Conservation (phyloP, 2,329 filamentous ascomycete genomes). For the Ceratocystis destructans region DNA sequence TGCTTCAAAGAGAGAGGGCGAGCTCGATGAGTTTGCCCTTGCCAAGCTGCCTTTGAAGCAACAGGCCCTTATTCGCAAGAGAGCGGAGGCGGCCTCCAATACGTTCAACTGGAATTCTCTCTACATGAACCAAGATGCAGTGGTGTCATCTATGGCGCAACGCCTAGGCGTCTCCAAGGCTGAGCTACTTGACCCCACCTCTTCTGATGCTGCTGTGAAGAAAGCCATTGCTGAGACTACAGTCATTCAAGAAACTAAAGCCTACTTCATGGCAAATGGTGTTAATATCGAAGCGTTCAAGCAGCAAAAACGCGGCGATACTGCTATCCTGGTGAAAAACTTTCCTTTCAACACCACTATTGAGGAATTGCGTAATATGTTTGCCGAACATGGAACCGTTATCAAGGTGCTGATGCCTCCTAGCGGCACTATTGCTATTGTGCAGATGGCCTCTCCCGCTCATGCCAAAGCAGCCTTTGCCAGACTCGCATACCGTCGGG, state of each 20-base stretch:
- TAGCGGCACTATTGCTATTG: conserved; percentile 81
- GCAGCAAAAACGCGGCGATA: conserved; percentile 68
- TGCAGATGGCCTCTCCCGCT: conserved; percentile 67
- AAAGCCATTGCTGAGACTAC: conserved; percentile 95
- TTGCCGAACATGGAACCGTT: conserved; percentile 75
- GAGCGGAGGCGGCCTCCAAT: conserved; percentile 60
- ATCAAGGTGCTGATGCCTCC: conserved; percentile 81
- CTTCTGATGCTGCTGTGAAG: conserved; percentile 84
- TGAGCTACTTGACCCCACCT: conserved; percentile 88
- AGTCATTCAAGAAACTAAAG: conserved; percentile 89
- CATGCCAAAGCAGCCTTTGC: conserved; percentile 75
- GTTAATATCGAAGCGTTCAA: conserved; percentile 90
- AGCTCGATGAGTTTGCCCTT: conserved; percentile 75
- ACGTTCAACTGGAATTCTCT: conserved; percentile 98
- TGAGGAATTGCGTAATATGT: conserved; percentile 65
- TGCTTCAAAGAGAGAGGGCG: conserved; percentile 64
- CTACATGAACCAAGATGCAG: conserved; percentile 95
- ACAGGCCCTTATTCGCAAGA: conserved; percentile 79
- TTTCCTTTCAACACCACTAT: conserved; percentile 71
- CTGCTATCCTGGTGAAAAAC: conserved; percentile 84
- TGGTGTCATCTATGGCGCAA: conserved; percentile 77
- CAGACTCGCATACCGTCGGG: conserved; percentile 72
- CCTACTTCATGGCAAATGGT: conserved; percentile 75
- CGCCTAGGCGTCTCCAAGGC: conserved; percentile 82
- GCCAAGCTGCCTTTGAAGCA: conserved; percentile 90